Base-by-base conservation (phyloP, 768 basidiomycete genomes). In the Mycena latifolia region DNA sequence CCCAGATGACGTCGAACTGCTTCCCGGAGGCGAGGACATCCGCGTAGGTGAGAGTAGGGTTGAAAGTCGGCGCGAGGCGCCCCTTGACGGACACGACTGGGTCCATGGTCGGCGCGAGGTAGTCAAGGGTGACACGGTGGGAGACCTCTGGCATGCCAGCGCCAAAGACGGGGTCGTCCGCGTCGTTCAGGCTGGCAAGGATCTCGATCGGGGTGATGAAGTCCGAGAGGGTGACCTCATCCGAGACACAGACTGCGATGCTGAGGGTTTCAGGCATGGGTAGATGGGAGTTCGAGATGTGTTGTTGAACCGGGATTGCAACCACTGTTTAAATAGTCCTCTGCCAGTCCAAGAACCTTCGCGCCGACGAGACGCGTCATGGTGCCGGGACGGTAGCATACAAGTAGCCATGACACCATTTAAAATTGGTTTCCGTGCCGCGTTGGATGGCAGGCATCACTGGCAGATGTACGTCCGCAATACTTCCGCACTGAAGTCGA, bases 1-100 rank as follows among this genome's bases (percentile, higher is more conserved):
- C 65, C 69, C 69, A 70, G 43, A 70, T 6, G 25, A 70, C 63
- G n/a, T 70, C 69, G 22, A 61, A 70, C 51, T 70, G 69, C 45
- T 61, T 64, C 15, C 66, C 69, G 6, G 33, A 14, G 10, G 61
- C 56, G 7, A 70, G 20, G 25, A 65, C 69, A 25, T 41, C 58
- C 14, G 37, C 50, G 47, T 70, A 70, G 18, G 69, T 70, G 51
- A 64, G 25, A 43, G 69, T 70, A 1, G 69, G 69, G 37, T 61
- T 65, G 22, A 70, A 37, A 9, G 57, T 67, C 55, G 66, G 65
- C 18, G 48, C 37, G 24, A 27, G 17, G 28, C 29, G 57, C 6
- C 65, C 59, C 17, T 48, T 50, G 29, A 57, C 14, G 3, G 65
- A 46, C n/a, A 67, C 65, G 3, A 70, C 66, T 1, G 65, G 69